These are phyloP conservation scores for Wickerhamiella azymoides DNA, from an alignment of 805 yeast genomes.

Conservation along the genomic window DNA sequence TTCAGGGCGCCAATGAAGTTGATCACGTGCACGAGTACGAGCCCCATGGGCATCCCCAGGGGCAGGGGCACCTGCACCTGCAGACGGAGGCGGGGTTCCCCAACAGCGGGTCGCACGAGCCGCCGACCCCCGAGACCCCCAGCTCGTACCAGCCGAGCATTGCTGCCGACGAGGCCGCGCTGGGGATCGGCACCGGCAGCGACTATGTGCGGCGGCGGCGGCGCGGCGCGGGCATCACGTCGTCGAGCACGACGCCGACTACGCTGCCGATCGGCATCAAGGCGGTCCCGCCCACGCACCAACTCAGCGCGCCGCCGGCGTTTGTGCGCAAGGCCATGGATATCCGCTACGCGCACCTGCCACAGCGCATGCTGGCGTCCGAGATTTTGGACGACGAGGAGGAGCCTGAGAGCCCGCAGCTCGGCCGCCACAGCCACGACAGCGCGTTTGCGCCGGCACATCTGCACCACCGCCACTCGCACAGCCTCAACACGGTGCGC, in stretches of 20 bases:
- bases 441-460: not conserved
- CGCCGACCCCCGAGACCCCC: not conserved
- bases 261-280: slow-evolving; percentile 18
- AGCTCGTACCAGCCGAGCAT: not conserved
- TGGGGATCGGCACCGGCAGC: slow-evolving; percentile 24
- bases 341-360: slow-evolving; percentile 26
- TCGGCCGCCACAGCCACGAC: not conserved
- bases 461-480: not conserved
- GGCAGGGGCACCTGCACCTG: not conserved
- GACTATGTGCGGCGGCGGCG: slow-evolving; percentile 22
- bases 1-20: too few relatives aligned
- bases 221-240: slow-evolving; percentile 21
- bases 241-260: slow-evolving; percentile 18
- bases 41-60: too few relatives aligned
- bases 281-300: slow-evolving; percentile 8
- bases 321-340: slow-evolving; percentile 26
- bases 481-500: slow-evolving; percentile 1
- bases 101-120: not conserved
- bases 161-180: slow-evolving; percentile 3
- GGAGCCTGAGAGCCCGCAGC: not conserved
- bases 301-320: slow-evolving; percentile 19
- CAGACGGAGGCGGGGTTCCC: not conserved
- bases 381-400: slow-evolving; percentile 57
- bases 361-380: slow-evolving; percentile 56
- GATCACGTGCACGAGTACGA: too few relatives aligned